Evolutionary conservation across 768 basidiomycete genomes (phyloP).

Genomic region (Thelephora aurantiotincta): DNA sequence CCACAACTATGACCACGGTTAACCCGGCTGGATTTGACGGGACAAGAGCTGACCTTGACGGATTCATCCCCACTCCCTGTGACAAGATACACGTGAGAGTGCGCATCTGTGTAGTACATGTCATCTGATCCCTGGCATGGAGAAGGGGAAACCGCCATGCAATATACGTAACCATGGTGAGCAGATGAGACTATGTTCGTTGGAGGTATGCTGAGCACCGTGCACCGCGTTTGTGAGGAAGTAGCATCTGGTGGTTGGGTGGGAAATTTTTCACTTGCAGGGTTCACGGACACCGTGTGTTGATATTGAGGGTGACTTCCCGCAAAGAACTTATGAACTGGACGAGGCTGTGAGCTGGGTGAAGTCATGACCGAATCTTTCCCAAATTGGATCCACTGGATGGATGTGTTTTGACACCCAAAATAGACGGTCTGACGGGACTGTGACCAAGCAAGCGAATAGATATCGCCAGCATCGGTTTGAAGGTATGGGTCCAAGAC

Average conservation of each 20-base stretch:
- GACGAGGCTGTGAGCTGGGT: conserved; percentile 21
- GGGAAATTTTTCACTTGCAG: conserved; percentile 2
- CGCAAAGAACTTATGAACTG: conserved; percentile 74
- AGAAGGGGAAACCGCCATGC: conserved; percentile 41
- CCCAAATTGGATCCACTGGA: conserved; percentile 74
- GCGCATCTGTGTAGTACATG: conserved; percentile 7
- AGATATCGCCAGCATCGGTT: conserved; percentile 75
- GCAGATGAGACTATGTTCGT: conserved; percentile 75
- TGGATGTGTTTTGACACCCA: conserved; percentile 86
- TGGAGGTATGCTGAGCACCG: conserved; percentile 41
- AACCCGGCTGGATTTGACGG: neutral
- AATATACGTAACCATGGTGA: conserved; percentile 91
- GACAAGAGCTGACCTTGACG: conserved; percentile 48
- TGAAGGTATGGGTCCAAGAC: conserved; percentile 69
- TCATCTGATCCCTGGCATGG: conserved; percentile 24
- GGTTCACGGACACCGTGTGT: conserved; percentile 19
- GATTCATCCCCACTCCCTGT: conserved; percentile 88
- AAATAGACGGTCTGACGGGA: conserved; percentile 60
- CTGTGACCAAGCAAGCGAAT: conserved; percentile 70
- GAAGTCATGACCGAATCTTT: conserved; percentile 19
- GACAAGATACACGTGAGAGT: conserved; percentile 32
- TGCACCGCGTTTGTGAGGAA: conserved; percentile 14
- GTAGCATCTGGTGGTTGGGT: neutral
- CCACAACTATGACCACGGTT: conserved; percentile 41
- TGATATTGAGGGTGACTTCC: conserved; percentile 74